phyloP scores from a whole-genome alignment of 2,329 filamentous ascomycete genomes.

The Fusarium coicis region DNA sequence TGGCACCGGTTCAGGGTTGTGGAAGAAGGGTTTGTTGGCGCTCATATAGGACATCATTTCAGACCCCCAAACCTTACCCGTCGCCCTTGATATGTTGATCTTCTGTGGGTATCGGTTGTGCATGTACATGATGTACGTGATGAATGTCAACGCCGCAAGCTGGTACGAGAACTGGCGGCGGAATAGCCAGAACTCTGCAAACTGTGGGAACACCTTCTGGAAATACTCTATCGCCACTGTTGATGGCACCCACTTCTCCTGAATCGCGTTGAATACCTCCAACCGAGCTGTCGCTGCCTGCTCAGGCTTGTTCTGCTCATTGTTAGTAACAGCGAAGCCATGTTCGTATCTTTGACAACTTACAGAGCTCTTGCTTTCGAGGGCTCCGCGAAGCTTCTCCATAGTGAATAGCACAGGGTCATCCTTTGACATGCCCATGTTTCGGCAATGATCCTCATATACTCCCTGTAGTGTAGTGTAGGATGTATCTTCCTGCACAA shows the following conservation, averaged over 20 bases:
- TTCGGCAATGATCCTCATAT: conserved; percentile 95
- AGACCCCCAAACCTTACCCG: conserved; percentile 95
- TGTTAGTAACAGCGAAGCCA: conserved; percentile 18
- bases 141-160: conserved; percentile 92
- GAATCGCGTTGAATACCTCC: conserved; percentile 94
- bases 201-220: conserved; percentile 86
- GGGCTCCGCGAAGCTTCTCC: conserved; percentile 85
- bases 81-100: conserved; percentile 86
- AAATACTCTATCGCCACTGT: conserved; percentile 89
- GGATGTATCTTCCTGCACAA: conserved; percentile 94
- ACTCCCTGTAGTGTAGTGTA: conserved; percentile 95
- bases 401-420: conserved; percentile 95
- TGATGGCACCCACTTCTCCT: conserved; percentile 90
- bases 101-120: conserved; percentile 96
- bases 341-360: conserved; percentile 44
- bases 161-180: conserved; percentile 96
- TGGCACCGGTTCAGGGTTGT: conserved; percentile 93
- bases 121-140: conserved; percentile 99
- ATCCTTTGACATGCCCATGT: conserved; percentile 89
- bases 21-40: conserved; percentile 84
- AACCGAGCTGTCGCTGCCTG: conserved; percentile 78
- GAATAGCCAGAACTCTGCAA: conserved; percentile 98
- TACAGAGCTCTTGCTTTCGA: conserved; percentile 73
- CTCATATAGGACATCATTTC: conserved; percentile 94
- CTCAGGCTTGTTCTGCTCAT: conserved; percentile 70